Evolutionary conservation across 352 stramenopile genomes (phyloP).

Genomic region (Pythium guiyangense): DNA sequence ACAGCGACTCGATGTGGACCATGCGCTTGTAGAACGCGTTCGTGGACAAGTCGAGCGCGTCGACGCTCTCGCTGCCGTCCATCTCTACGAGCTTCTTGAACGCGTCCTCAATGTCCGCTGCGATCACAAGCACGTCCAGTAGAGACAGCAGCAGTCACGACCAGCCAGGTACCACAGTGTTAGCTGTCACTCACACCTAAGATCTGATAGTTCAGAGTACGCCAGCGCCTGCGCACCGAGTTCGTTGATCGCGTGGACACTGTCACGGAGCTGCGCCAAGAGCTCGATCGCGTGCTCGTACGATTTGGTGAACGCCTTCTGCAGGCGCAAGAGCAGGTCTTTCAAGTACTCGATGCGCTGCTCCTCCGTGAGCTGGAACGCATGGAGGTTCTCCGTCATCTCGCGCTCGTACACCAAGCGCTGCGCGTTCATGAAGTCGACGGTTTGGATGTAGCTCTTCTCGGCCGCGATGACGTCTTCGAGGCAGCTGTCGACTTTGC

Average conservation of each 20-base stretch:
- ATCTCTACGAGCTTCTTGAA: slow-evolving; percentile 54
- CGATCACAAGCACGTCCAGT: too few relatives aligned
- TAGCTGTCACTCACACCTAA: not conserved
- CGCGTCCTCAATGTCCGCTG: slow-evolving; percentile 72
- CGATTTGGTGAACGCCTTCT: slow-evolving; percentile 49
- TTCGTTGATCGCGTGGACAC: slow-evolving; percentile 51
- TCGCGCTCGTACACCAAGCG: slow-evolving; percentile 60
- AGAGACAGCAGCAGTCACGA: not conserved
- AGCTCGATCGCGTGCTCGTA: slow-evolving; percentile 39
- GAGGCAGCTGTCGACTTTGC: slow-evolving; percentile 49
- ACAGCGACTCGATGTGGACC: slow-evolving; percentile 62
- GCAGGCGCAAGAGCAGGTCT: slow-evolving; percentile 62
- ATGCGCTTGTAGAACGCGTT: slow-evolving; percentile 70
- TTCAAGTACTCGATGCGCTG: slow-evolving; percentile 79
- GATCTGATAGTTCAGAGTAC: not conserved
- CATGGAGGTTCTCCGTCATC: slow-evolving; percentile 71
- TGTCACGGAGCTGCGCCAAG: slow-evolving; percentile 46
- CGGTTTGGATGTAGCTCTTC: slow-evolving; percentile 58
- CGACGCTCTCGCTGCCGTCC: slow-evolving; percentile 29
- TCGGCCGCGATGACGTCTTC: slow-evolving; percentile 69
- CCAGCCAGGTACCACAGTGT: not conserved
- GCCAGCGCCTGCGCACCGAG: slow-evolving; percentile 35
- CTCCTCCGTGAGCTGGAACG: slow-evolving; percentile 82
- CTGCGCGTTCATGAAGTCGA: slow-evolving; percentile 68
- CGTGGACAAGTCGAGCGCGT: slow-evolving; percentile 40